Percentiles rank a stretch among this genome's conserved stretches.
Conservation (phyloP, 2,329 filamentous ascomycete species). For the Venturia effusa region DNA sequence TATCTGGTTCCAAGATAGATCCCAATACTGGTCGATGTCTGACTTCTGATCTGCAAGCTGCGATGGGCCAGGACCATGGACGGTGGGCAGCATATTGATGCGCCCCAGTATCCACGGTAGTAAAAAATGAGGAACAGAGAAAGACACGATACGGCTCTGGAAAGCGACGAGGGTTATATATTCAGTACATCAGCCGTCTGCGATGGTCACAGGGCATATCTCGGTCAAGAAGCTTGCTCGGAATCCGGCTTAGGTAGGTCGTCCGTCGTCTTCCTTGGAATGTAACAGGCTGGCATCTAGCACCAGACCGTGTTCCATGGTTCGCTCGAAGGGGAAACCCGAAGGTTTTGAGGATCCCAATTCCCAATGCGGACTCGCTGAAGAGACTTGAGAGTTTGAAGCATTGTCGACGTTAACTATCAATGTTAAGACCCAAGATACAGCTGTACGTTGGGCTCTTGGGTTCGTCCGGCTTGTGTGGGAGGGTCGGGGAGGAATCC, state of each 20-base stretch:
- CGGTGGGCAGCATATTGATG: neutral
- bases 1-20: neutral
- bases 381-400: neutral
- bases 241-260: neutral
- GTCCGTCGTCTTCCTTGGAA: neutral
- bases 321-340: neutral
- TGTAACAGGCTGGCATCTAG: neutral
- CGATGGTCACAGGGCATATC: neutral
- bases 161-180: neutral
- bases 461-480: neutral
- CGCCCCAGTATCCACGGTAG: neutral
- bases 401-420: neutral
- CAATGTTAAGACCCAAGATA: neutral
- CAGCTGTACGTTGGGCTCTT: neutral
- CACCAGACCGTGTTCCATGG: neutral
- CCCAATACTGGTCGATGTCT: neutral
- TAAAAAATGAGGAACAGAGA: neutral
- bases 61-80: neutral
- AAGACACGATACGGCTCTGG: too few species aligned
- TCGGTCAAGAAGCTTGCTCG: neutral
- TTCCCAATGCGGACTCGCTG: neutral
- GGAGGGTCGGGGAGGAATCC: neutral
- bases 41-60: neutral
- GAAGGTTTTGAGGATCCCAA: neutral
- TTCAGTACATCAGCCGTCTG: neutral